phyloP scores from a whole-genome alignment of 345 rosid genomes.

The Lepidium africanum region DNA sequence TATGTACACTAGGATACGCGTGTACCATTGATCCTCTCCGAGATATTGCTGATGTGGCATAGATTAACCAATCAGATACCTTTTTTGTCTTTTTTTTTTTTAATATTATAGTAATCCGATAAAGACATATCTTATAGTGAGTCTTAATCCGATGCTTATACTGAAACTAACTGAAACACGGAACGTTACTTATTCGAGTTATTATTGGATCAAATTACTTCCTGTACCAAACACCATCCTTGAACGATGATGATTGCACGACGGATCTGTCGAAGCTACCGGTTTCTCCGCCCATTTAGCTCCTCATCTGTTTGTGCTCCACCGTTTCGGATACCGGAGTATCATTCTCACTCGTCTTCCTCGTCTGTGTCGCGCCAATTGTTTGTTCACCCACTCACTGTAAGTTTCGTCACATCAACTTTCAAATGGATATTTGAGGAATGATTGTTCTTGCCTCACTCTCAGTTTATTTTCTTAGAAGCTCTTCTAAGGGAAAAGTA shows the following conservation, averaged over 20 bases:
- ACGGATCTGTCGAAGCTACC: constrained; percentile 31
- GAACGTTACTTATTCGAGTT: constrained; percentile 1
- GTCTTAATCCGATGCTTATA: not conserved
- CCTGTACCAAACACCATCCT: not conserved
- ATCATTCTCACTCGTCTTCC: not conserved
- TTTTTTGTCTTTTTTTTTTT: not conserved
- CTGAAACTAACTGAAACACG: not conserved
- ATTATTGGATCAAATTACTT: not conserved
- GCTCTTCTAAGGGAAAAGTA: not conserved
- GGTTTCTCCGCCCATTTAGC: constrained; percentile 20
- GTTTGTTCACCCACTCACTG: not conserved
- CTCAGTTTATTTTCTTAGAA: not conserved
- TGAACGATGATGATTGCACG: constrained; percentile 17
- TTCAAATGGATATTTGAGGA: not conserved
- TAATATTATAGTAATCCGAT: not conserved
- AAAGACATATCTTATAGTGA: not conserved
- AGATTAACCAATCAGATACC: not conserved
- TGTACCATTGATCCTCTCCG: constrained; percentile 17
- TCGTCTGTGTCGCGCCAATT: constrained; percentile 4
- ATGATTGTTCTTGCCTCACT: not conserved
- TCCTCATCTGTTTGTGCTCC: constrained; percentile 11
- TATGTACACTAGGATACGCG: constrained; percentile 2
- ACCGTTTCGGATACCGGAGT: constrained; percentile 1
- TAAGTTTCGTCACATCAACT: constrained; percentile 1
- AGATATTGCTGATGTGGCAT: constrained; percentile 11